Evolutionary conservation across 1,284 basidiomycete genomes (phyloP), one percentile per base, ranked within the genome.

Genomic region (Laetiporus sulphureus): DNA sequence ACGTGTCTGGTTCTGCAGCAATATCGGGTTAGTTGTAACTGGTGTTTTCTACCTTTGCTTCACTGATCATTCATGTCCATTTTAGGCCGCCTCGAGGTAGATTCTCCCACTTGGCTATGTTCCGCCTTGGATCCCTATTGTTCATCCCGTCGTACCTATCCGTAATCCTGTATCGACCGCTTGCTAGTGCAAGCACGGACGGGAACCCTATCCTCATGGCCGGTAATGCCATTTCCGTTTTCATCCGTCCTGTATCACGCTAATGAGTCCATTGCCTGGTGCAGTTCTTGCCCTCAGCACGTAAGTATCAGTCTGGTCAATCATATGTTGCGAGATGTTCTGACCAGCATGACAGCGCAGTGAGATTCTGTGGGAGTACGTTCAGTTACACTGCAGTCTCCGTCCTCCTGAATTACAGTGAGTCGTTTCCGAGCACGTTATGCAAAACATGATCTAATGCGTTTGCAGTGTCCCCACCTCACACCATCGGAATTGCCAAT

Each of bases 21-120:
- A 77, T 54, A 72, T 75, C 55, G 71, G 73, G 80, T 69, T 53
- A 54, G 71, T 66, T 3, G 10, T 7, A 8, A 32, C 7, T 32
- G 6, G 8, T 18, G 31, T 7, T 8, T 7, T 7, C 10, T 10
- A 12, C 7, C 8, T 10, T 11, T 11, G 7, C 16, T 8, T 18
- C 10, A 11, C 11, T 18, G 33, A 35, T 35, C 33, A 18, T 6
- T 35, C 16, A n/a, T n/a, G n/a, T n/a, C 20, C 16, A 35, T 19
- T 30, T 8, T 45, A 77, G 74, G 13, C 75, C 75, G 39, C 85
- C 85, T 19, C 68, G 86, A 52, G 86, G 86, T 24, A 79, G 84
- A 30, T 90, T 88, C 59, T 90, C 87, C 2, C 86, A 90, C 57
- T 65, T 90, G 30, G 74, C 85, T 4, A 90, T 90, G 87, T 89